phyloP scores from a whole-genome alignment of 768 basidiomycete genomes.

The Leucocoprinus birnbaumii region DNA sequence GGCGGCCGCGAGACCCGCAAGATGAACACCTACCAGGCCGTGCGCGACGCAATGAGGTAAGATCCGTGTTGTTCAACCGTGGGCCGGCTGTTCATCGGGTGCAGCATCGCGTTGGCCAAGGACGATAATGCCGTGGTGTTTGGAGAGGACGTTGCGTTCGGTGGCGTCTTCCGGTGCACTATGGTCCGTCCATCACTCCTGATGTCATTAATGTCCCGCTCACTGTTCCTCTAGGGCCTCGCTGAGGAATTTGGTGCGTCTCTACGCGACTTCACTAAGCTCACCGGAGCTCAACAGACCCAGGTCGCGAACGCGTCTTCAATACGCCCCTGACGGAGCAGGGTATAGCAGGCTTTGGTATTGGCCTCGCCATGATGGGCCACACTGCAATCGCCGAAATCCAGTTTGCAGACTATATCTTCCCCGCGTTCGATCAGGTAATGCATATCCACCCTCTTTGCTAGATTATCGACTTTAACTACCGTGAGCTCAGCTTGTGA shows the following conservation, averaged over 20 bases:
- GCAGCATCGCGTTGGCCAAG: constrained; percentile 71
- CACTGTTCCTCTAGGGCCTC: constrained; percentile 52
- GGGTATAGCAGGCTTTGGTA: constrained; percentile 93
- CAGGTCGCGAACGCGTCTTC: constrained; percentile 90
- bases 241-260: constrained; percentile 86
- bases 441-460: background rate
- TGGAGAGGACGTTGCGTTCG: constrained; percentile 90
- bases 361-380: constrained; percentile 90
- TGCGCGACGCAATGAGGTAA: constrained; percentile 77
- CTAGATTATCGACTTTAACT: background rate
- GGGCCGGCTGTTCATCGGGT: background rate
- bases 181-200: constrained; percentile 51
- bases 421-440: constrained; percentile 92
- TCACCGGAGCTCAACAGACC: constrained; percentile 2
- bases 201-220: constrained; percentile 1
- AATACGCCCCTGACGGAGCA: constrained; percentile 93
- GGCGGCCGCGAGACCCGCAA: constrained; percentile 87
- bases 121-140: constrained; percentile 89
- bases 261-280: background rate
- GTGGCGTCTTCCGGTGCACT: constrained; percentile 92
- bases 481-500: constrained; percentile 64
- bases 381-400: constrained; percentile 95
- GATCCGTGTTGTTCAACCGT: background rate
- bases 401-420: constrained; percentile 90
- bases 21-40: constrained; percentile 94